phyloP scores from a whole-genome alignment of 805 yeast species.

The Nakazawaea ambrosiae region DNA sequence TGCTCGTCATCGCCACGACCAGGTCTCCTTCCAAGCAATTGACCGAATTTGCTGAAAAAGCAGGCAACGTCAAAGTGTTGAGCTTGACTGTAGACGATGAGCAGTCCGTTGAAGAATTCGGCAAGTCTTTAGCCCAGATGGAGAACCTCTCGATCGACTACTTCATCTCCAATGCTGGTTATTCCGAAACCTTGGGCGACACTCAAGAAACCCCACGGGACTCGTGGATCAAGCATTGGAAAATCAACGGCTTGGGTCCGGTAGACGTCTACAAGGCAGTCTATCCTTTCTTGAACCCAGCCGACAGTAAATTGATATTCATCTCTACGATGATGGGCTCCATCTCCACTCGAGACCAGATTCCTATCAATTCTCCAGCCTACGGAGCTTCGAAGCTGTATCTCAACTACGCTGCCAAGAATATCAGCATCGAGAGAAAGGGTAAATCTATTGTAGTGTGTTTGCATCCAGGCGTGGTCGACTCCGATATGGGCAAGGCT shows the following conservation, averaged over 20 bases:
- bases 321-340: conserved; percentile 22
- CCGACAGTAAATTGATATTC: conserved; percentile 15
- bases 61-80: not conserved
- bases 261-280: conserved; percentile 13
- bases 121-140: not conserved
- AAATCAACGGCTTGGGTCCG: conserved; percentile 20
- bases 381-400: conserved; percentile 33
- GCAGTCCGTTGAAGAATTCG: conserved; percentile 10
- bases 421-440: conserved; percentile 21
- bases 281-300: not conserved
- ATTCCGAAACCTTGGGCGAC: not conserved
- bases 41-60: not conserved
- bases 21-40: not conserved
- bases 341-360: conserved; percentile 11
- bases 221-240: conserved; percentile 12
- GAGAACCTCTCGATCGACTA: not conserved
- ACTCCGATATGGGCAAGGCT: conserved; percentile 24
- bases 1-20: conserved; percentile 14
- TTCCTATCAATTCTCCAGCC: conserved; percentile 17
- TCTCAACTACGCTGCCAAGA: conserved; percentile 23
- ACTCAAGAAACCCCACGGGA: conserved; percentile 18
- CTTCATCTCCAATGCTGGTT: not conserved
- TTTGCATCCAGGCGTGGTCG: conserved; percentile 31
- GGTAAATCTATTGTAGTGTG: conserved; percentile 23
- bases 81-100: not conserved